Conservation (phyloP, 202 grass and related monocot species). For the Elaeis oleifera region DNA sequence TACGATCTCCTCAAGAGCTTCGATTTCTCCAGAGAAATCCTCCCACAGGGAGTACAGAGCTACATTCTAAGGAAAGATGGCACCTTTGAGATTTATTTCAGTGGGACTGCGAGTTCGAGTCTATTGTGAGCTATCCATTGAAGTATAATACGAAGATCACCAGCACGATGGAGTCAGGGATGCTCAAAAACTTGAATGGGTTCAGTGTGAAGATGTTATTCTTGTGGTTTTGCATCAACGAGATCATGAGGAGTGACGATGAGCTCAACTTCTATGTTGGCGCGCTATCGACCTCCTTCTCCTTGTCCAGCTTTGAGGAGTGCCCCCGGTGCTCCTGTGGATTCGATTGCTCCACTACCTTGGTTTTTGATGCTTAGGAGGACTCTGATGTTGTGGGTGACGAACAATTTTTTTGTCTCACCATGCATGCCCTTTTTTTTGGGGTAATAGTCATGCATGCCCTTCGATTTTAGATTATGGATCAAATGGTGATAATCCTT, state of each 20-base stretch:
- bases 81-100: constrained; percentile 47
- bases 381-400: no score
- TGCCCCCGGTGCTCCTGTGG: constrained; percentile 31
- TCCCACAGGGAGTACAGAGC: constrained; percentile 38
- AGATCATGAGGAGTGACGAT: constrained; percentile 19
- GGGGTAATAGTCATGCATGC: no score
- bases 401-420: no score
- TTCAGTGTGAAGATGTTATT: constrained; percentile 35
- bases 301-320: constrained; percentile 21
- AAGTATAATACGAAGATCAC: constrained; percentile 23
- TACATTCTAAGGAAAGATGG: constrained; percentile 38
- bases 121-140: constrained; percentile 31
- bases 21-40: constrained; percentile 53
- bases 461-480: no score
- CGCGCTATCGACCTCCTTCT: constrained; percentile 23
- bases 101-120: constrained; percentile 47
- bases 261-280: constrained; percentile 25
- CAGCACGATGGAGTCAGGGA: constrained; percentile 19
- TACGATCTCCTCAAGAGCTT: constrained; percentile 61
- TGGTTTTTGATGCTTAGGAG: constrained; percentile 9
- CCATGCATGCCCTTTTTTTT: no score
- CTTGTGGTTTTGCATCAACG: constrained; percentile 16
- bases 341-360: constrained; percentile 12
- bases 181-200: constrained; percentile 16
- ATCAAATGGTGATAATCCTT: no score